phyloP scores from a whole-genome alignment of 306 rosid species.

The Macrotyloma uniflorum region DNA sequence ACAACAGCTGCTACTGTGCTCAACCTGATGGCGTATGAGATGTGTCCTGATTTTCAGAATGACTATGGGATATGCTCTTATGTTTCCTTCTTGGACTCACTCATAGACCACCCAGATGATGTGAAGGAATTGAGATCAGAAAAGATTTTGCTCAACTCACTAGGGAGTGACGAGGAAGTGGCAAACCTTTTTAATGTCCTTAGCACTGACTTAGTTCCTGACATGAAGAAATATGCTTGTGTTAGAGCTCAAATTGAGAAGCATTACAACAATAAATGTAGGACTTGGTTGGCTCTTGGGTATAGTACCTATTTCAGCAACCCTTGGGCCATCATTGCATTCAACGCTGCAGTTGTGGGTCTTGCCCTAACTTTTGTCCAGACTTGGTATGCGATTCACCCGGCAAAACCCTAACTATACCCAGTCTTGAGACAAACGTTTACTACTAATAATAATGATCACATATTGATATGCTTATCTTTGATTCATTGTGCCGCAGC shows the following conservation, averaged over 20 bases:
- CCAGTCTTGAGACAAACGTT: neutral
- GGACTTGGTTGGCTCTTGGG: constrained; percentile 38
- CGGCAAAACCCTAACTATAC: neutral
- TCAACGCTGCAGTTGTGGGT: neutral
- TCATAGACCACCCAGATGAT: constrained; percentile 45
- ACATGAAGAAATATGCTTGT: neutral
- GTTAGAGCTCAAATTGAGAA: neutral
- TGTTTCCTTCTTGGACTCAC: constrained; percentile 37
- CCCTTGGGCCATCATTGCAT: constrained; percentile 41
- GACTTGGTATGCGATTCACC: neutral
- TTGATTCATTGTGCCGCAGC: too few relatives aligned
- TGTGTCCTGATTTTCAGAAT: constrained; percentile 46
- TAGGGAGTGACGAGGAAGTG: constrained; percentile 53
- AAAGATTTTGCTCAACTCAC: constrained; percentile 24
- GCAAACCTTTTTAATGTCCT: constrained; percentile 35
- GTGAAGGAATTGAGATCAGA: constrained; percentile 2
- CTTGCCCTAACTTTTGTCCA: constrained; percentile 16
- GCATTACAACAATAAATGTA: neutral
- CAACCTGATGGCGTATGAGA: constrained; percentile 18
- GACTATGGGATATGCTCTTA: constrained; percentile 39
- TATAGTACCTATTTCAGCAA: constrained; percentile 30
- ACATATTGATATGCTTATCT: too few relatives aligned
- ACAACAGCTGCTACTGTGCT: constrained; percentile 2
- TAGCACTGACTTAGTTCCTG: constrained; percentile 19
- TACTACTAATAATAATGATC: neutral